Base-by-base conservation (phyloP, 2,329 filamentous ascomycete species). In the Beauveria asiatica region DNA sequence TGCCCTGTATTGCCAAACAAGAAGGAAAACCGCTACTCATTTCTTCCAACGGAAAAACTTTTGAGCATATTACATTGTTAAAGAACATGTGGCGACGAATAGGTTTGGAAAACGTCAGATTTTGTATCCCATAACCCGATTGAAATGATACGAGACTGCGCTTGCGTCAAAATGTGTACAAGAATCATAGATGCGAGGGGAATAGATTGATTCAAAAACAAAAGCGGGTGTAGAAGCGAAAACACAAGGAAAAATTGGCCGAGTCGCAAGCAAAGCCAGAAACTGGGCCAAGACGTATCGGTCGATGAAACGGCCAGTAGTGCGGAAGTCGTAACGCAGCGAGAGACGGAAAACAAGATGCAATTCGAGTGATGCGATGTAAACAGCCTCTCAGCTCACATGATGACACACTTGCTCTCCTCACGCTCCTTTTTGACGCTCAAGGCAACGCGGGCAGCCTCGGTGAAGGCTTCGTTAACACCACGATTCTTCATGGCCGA, bases 391-490 rank as follows among this genome's bases (percentile, higher is more conserved):
- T 7, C 9, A 37, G 57, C 33, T 73, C 74, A 87, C 84, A 87
- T 86, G 63, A 87, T 71, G 62, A 70, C 69, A 71, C 84, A 87
- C 69, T 83, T 84, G 64, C 77, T 77, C 61, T 84, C 82, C 63
- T 86, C 83, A 67, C 83, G 81, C 62, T 83, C 83, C 67, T 84
- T 83, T 75, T 83, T 86, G 61, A 88, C 84, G 66, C 84, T 85
- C 60, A 99, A 80, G 16, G 94, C 94, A 41, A 99, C 94, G 69
- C 95, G 88, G 25, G 94, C 93, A 45, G 94, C 94, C 78, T 99
- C 94, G 45, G 94, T 97, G 70, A 99, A 99, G 48, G 94, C 94
- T 76, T 99, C 94, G 75, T 97, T 97, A 70, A 99, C 95, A 63
- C 94, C 94, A 55, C 94, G 85, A 76, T 99, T 99, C 76, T 92